A percentile compares a stretch with the other conserved stretches of the same genome.
These are phyloP conservation scores for Vararia minispora DNA, from an alignment of 768 basidiomycete species.

Conservation along the genomic window DNA sequence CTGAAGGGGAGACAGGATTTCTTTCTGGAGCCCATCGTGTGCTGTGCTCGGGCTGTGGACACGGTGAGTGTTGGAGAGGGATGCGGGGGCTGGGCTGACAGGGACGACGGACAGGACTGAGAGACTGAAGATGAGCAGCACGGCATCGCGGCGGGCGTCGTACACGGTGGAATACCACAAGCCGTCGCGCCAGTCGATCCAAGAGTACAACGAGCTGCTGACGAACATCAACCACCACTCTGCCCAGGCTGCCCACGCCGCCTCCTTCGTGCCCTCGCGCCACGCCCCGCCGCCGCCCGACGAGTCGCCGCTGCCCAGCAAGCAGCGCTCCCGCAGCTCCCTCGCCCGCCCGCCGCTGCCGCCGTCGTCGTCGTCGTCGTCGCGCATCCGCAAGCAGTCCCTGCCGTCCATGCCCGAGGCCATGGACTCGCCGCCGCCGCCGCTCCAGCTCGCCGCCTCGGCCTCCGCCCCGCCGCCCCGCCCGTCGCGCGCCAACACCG, in stretches of 20 bases:
- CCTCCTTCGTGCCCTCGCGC: slow-evolving; percentile 33
- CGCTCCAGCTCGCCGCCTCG: slow-evolving; percentile 20
- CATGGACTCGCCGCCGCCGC: too few relatives aligned
- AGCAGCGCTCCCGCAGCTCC: slow-evolving; percentile 20
- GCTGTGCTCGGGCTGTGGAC: too few relatives aligned
- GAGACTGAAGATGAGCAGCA: too few relatives aligned
- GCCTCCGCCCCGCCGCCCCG: slow-evolving; percentile 55
- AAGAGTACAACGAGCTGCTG: slow-evolving; percentile 67
- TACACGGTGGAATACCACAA: slow-evolving; percentile 69
- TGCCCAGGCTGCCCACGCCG: slow-evolving; percentile 34
- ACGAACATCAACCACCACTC: slow-evolving; percentile 48
- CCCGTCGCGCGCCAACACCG: slow-evolving; percentile 79
- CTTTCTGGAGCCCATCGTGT: too few relatives aligned
- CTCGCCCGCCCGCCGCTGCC: slow-evolving; percentile 21
- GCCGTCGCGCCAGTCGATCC: slow-evolving; percentile 64
- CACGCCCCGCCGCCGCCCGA: slow-evolving; percentile 33
- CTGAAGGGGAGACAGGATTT: too few relatives aligned
- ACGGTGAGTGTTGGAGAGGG: too few relatives aligned
- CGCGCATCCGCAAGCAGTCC: slow-evolving; percentile 20
- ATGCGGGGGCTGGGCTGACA: too few relatives aligned
- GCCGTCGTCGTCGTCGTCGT: slow-evolving; percentile 9
- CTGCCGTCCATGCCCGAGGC: slow-evolving; percentile 29
- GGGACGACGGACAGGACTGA: too few relatives aligned
- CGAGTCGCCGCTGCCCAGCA: slow-evolving; percentile 20
- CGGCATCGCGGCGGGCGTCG: too few relatives aligned